These are phyloP conservation scores for Dactylella cylindrospora DNA, from an alignment of 2,329 filamentous ascomycete genomes.

Conservation along the genomic window DNA sequence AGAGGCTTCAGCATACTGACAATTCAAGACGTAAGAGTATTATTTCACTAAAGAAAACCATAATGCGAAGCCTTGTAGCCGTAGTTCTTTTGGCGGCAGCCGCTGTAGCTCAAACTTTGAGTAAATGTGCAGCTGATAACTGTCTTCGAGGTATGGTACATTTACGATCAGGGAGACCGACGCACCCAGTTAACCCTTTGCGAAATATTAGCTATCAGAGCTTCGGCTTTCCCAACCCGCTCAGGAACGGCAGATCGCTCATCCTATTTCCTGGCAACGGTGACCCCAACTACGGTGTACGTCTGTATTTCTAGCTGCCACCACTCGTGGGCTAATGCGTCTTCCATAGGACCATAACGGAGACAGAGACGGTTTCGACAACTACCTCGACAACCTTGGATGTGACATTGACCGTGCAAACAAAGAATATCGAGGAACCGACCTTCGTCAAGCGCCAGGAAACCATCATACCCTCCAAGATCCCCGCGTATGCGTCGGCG, in stretches of 20 bases:
- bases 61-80: too few species aligned
- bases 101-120: not conserved
- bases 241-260: conserved; percentile 11
- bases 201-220: conserved; percentile 24
- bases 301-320: not conserved
- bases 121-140: conserved; percentile 8
- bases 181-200: not conserved
- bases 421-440: conserved; percentile 3
- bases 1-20: too few species aligned
- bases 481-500: conserved; percentile 47
- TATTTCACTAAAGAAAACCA: too few species aligned
- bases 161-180: not conserved
- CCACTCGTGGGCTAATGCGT: not conserved
- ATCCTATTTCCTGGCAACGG: conserved; percentile 19
- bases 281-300: conserved; percentile 15
- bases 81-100: not conserved
- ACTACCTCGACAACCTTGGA: conserved; percentile 3
- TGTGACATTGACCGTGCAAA: not conserved
- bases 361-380: conserved; percentile 12
- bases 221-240: conserved; percentile 6
- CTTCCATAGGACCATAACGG: not conserved
- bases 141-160: conserved; percentile 20
- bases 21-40: too few species aligned
- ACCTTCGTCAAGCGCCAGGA: not conserved
- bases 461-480: conserved; percentile 5